Evolutionary conservation across 2,329 filamentous ascomycete genomes (phyloP).

Genomic region (Aspergillus awamori): DNA sequence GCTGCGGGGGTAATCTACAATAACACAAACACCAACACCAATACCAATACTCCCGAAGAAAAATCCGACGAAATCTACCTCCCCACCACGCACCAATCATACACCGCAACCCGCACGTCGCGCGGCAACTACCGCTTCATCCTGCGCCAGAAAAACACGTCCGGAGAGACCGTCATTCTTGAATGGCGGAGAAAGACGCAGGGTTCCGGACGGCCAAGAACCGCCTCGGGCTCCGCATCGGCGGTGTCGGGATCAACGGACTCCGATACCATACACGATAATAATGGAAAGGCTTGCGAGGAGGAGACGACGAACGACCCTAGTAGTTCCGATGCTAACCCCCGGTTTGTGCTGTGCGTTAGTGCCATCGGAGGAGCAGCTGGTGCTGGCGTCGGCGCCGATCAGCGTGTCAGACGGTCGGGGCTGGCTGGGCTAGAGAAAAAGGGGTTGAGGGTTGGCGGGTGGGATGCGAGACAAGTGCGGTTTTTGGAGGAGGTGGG

Average conservation of each 20-base stretch:
- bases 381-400: neutral
- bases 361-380: neutral
- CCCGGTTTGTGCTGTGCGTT: constrained; percentile 19
- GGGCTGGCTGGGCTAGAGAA: constrained; percentile 23
- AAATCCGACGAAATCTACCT: neutral
- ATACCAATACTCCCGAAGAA: too few relatives aligned
- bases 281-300: neutral
- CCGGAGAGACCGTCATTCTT: neutral
- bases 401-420: constrained; percentile 3
- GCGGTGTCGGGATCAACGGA: neutral
- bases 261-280: neutral
- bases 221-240: neutral
- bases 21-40: neutral
- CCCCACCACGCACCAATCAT: neutral
- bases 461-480: constrained; percentile 23
- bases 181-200: neutral
- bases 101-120: neutral
- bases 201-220: neutral
- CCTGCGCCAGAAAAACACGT: neutral
- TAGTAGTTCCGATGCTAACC: neutral
- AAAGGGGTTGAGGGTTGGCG: constrained; percentile 28
- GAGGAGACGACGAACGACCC: neutral
- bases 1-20: constrained; percentile 9
- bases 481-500: constrained; percentile 21
- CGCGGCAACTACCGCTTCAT: neutral